Base-by-base conservation (phyloP, 805 yeast genomes). In the Candida corydali region DNA sequence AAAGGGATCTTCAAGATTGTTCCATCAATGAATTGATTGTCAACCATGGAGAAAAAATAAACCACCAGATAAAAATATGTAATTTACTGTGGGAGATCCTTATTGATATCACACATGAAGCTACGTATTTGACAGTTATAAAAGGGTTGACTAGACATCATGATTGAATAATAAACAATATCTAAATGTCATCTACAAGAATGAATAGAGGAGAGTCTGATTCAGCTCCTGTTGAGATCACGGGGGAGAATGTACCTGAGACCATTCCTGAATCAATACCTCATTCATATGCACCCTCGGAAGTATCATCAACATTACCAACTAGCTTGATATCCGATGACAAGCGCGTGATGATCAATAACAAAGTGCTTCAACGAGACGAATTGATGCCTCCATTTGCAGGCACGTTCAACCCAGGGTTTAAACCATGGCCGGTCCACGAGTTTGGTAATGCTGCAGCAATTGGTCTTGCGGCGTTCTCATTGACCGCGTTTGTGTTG, bases 371-470 rank as follows among this genome's bases (percentile, higher is more conserved):
- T 5, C 7, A n/a, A 16, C 49, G 55, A 28, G 47, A 54, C 14
- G 40, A 37, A 29, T 34, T 41, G 20, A 33, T 29, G 29, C 27
- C 25, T 7, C 33, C 43, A 7, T 36, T 36, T 17, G 35, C 36
- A 18, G 43, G 43, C 11, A 36, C 36, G 1, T 34, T 39, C 5
- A 36, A 39, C 15, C 34, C 42, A 5, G 42, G 35, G 8, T 34
- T 25, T 11, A 25, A 32, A 3, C 34, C 36, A 9, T 30, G 20
- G 15, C 42, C 42, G 3, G 31, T 23, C n/a, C 31, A 34, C 15
- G 20, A 26, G 16, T 70, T 80, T 50, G 87, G 76, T 31, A 78
- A 78, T 51, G 82, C 86, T 9, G 79, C 80, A 17, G 82, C 85
- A 5, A 57, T 78, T 29, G 85, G 85, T 8, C 51, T 79, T 32